A percentile compares a stretch with the other conserved stretches of the same genome.
Conservation (phyloP, 495 filamentous ascomycete genomes). For the Apiosordaria backusii region DNA sequence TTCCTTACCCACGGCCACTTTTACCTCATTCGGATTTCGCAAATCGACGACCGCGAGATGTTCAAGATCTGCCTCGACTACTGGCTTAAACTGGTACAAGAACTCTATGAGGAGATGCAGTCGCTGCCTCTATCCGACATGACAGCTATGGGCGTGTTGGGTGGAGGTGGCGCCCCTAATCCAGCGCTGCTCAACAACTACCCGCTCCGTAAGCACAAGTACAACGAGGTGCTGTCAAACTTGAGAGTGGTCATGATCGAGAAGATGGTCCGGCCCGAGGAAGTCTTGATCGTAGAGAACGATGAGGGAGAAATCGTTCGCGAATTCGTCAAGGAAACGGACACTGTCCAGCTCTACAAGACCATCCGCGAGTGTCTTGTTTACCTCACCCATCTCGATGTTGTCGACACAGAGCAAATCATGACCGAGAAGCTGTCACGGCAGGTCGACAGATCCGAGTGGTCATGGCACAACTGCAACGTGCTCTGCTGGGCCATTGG, state of each 20-base stretch:
- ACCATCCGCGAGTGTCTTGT: constrained; percentile 96
- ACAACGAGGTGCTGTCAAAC: constrained; percentile 87
- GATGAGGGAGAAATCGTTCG: constrained; percentile 98
- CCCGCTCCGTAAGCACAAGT: constrained; percentile 95
- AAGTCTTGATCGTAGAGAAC: constrained; percentile 98
- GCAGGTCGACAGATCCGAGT: constrained; percentile 91
- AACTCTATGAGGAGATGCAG: constrained; percentile 99
- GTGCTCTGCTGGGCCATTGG: constrained; percentile 99
- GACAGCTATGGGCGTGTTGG: constrained; percentile 67
- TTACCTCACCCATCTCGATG: constrained; percentile 95
- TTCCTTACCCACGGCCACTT: constrained; percentile 94
- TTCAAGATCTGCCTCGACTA: constrained; percentile 99
- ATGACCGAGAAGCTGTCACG: constrained; percentile 97
- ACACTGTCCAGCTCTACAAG: constrained; percentile 99
- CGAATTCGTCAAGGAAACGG: constrained; percentile 98
- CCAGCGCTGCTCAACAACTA: constrained; percentile 78
- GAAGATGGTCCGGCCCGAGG: constrained; percentile 97
- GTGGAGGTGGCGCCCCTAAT: constrained; percentile 75
- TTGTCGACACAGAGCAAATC: constrained; percentile 94
- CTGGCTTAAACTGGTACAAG: constrained; percentile 98
- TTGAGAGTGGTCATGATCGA: constrained; percentile 98
- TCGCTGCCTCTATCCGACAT: constrained; percentile 84
- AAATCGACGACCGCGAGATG: constrained; percentile 97
- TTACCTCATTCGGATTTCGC: constrained; percentile 95
- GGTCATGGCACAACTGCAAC: constrained; percentile 99